Conservation (phyloP, 1,139 yeast genomes). For the Kodamaea sp. region DNA sequence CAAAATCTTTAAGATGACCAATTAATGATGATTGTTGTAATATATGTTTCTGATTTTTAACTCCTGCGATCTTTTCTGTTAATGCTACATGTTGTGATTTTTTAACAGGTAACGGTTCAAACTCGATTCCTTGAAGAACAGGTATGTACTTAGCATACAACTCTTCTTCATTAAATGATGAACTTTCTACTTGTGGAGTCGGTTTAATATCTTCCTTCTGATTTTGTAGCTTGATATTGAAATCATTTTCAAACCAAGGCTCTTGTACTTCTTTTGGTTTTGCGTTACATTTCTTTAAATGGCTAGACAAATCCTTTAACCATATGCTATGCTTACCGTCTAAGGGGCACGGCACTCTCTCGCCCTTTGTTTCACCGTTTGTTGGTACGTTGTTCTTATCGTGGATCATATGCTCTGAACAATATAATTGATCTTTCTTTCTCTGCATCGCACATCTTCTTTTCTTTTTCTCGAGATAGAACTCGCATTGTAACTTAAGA, state of each 20-base stretch:
- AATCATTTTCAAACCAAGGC: constrained; percentile 42
- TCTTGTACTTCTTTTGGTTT: constrained; percentile 29
- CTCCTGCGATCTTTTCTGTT: constrained; percentile 37
- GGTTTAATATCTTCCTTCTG: neutral
- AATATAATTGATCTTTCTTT: constrained; percentile 45
- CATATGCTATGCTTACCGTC: constrained; percentile 75
- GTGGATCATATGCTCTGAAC: constrained; percentile 57
- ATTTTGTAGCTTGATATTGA: constrained; percentile 25
- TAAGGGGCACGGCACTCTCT: constrained; percentile 70
- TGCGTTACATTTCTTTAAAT: constrained; percentile 61
- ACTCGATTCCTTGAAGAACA: constrained; percentile 16
- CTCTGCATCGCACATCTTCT: constrained; percentile 63
- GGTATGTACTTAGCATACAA: constrained; percentile 19
- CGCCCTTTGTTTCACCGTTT: constrained; percentile 15
- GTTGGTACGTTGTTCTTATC: constrained; percentile 11
- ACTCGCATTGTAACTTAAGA: constrained; percentile 39
- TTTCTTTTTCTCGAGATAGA: constrained; percentile 42
- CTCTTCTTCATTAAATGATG: constrained; percentile 4
- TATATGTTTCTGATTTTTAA: constrained; percentile 69
- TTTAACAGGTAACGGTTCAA: constrained; percentile 16
- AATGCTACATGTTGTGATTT: constrained; percentile 30
- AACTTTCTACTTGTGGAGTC: neutral
- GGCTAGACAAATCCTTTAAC: constrained; percentile 53
- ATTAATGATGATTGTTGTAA: constrained; percentile 78
- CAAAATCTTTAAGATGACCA: constrained; percentile 55